Base-by-base conservation (phyloP, 345 rosid species). In the Acer campestre region DNA sequence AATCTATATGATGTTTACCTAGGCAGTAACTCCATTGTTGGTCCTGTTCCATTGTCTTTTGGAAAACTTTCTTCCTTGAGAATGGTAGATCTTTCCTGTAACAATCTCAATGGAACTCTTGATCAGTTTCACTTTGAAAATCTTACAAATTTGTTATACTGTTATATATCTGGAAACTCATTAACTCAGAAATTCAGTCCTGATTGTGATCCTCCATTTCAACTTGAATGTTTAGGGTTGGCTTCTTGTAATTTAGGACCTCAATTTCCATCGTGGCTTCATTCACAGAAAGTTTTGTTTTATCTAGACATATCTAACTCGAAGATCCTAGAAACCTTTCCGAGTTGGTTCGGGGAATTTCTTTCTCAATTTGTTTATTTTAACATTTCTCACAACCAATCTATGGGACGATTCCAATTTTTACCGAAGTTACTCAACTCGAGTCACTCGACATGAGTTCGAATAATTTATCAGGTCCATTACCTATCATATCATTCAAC, bases 131-230 rank as follows among this genome's bases (percentile, higher is more conserved):
- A 81, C 75, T 81, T 85, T 35, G 71, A 51, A 0, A 79, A 83
- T 20, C 85, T 85, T 17, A 72, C 81, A 18, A 76, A 7, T 31
- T 31, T 31, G 35, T 3, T 31, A 0, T 31, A 2, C 61, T 87
- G 0, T 38, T 87, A 22, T 4, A 31, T 75, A 3, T 61, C 83
- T 51, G 35, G 10, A 4, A 87, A 85, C 46, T 59, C 74, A 18
- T 12, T 84, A n/a, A 22, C 25, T n/a, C 27, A 80, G 63, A 71
- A 77, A 9, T 35, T 82, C 10, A 71, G 63, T 6, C 3, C 64
- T 10, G 59, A 78, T 10, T 86, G 87, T 84, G 8, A 65, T 61
- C 85, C 85, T 51, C 80, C 85, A 42, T 84, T 81, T 18, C 77
- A 76, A 62, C 73, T 86, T 16, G 42, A 20, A 31, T 1, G 2